A percentile compares a stretch with the other conserved stretches of the same genome.
Evolutionary conservation across 192 early-diverging fungal species (phyloP).

Genomic region (Backusella tuberculispora): DNA sequence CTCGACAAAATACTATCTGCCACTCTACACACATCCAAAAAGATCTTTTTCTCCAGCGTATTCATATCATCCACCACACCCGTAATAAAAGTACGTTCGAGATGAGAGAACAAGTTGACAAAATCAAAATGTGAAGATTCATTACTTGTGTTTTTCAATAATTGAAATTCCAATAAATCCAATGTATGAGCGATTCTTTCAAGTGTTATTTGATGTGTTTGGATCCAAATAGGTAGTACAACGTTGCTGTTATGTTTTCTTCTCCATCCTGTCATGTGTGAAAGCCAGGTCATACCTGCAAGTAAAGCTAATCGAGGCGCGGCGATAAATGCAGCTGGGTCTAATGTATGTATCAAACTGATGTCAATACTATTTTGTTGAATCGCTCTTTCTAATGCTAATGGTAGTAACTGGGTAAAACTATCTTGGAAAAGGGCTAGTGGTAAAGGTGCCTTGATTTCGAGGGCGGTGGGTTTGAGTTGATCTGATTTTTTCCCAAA

Average conservation of each 20-base stretch:
- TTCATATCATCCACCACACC: not conserved
- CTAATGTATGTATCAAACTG: not conserved
- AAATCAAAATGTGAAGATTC: not conserved
- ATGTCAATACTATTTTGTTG: not conserved
- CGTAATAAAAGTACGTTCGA: constrained; percentile 2
- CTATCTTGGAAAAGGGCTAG: not conserved
- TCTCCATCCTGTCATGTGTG: constrained; percentile 22
- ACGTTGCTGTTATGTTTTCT: not conserved
- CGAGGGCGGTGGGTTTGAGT: not conserved
- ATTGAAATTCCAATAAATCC: not conserved
- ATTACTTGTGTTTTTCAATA: not conserved
- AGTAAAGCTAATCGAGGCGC: constrained; percentile 13
- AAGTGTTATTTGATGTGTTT: not conserved
- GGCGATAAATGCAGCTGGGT: constrained; percentile 8
- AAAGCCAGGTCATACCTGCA: constrained; percentile 20
- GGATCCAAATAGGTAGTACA: not conserved
- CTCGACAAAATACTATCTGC: constrained; percentile 5
- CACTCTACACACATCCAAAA: constrained; percentile 15
- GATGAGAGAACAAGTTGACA: not conserved
- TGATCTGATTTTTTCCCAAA: constrained; percentile 6
- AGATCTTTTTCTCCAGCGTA: not conserved
- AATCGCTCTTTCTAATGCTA: constrained; percentile 4
- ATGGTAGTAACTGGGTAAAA: constrained; percentile 3
- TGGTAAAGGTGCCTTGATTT: not conserved
- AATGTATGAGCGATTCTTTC: not conserved